Conservation (phyloP, 495 filamentous ascomycete species). For the Aspergillus baeticus region DNA sequence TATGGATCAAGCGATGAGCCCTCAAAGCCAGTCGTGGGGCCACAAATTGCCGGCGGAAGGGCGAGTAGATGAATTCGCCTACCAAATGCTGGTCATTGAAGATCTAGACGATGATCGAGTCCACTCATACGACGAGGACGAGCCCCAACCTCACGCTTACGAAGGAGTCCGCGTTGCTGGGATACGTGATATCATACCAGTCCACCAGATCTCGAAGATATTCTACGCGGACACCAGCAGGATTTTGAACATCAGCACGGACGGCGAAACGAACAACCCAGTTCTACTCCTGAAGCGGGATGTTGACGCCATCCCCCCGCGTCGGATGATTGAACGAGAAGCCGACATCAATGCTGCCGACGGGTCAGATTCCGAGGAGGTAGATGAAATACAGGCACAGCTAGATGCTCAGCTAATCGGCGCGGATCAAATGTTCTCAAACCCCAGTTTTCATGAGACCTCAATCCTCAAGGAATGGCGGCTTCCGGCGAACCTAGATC, state of each 20-base stretch:
- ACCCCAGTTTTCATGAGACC: conserved; percentile 30
- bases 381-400: conserved; percentile 58
- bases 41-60: conserved; percentile 46
- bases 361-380: conserved; percentile 30
- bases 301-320: conserved; percentile 67
- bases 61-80: conserved; percentile 72
- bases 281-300: conserved; percentile 87
- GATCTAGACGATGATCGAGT: conserved; percentile 90
- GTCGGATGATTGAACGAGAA: conserved; percentile 59
- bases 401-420: conserved; percentile 67
- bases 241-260: conserved; percentile 83
- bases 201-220: conserved; percentile 91
- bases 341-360: background rate
- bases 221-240: conserved; percentile 97
- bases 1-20: conserved; percentile 35
- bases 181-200: conserved; percentile 78
- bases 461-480: conserved; percentile 54
- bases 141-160: conserved; percentile 59
- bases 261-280: conserved; percentile 78
- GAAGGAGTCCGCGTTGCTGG: conserved; percentile 74
- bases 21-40: conserved; percentile 14
- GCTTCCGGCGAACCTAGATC: conserved; percentile 78
- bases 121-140: conserved; percentile 73
- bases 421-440: conserved; percentile 29
- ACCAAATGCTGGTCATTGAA: conserved; percentile 86